These are phyloP conservation scores for Lodderomyces pseudojiufengensis DNA, from an alignment of 1,139 yeast species.

Conservation along the genomic window DNA sequence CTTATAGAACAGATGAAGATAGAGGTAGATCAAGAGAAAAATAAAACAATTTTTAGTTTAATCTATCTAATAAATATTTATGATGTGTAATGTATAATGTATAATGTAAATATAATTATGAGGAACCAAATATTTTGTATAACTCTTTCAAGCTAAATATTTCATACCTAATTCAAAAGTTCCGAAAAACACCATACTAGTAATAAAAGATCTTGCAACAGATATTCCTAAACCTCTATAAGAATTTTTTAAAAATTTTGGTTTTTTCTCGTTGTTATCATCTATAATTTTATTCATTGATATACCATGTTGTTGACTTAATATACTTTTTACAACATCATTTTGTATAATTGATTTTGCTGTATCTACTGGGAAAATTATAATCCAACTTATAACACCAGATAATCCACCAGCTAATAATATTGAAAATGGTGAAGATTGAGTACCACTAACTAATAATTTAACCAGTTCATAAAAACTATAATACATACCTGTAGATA, in stretches of 20 bases:
- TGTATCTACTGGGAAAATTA: constrained; percentile 79
- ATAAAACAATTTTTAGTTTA: not conserved
- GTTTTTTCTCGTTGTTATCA: not conserved
- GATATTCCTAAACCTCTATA: constrained; percentile 80
- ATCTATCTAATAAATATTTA: not conserved
- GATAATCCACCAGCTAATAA: constrained; percentile 73
- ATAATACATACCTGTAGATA: constrained; percentile 73
- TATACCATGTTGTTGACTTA: constrained; percentile 47
- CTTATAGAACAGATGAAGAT: constrained; percentile 10
- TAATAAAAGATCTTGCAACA: constrained; percentile 62
- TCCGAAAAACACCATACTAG: constrained; percentile 74
- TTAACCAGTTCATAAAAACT: constrained; percentile 72
- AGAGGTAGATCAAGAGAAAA: constrained; percentile 13
- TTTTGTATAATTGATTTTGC: constrained; percentile 71
- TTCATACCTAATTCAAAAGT: constrained; percentile 65
- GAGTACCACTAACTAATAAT: constrained; percentile 28
- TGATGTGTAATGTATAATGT: not conserved
- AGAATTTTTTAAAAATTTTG: constrained; percentile 35
- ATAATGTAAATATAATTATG: not conserved
- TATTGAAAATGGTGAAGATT: constrained; percentile 34
- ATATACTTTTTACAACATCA: constrained; percentile 65
- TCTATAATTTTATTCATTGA: constrained; percentile 11
- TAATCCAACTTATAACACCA: constrained; percentile 70
- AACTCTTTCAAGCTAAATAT: constrained; percentile 21
- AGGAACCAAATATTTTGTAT: not conserved